A percentile compares a stretch with the other conserved stretches of the same genome.
phyloP scores from a whole-genome alignment of 257 asterid genomes.

The Capsicum chinense region DNA sequence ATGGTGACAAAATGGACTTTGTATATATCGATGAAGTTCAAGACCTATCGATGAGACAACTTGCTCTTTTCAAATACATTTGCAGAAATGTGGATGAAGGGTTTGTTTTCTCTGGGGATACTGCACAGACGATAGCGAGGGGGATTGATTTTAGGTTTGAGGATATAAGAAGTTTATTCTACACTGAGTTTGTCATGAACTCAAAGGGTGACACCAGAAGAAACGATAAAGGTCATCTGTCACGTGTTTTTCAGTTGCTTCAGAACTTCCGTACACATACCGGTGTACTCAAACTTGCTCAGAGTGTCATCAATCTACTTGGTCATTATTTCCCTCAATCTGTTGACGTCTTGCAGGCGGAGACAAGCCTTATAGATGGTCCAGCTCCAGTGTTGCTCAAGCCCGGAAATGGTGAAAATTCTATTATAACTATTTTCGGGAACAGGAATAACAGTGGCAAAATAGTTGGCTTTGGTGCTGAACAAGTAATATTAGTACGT shows the following conservation, averaged over 20 bases:
- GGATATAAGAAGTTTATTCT: conserved; percentile 65
- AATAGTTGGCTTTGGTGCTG: conserved; percentile 67
- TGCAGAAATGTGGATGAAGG: conserved; percentile 68
- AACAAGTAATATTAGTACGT: conserved; percentile 66
- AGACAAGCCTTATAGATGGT: conserved; percentile 61
- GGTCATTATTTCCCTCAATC: conserved; percentile 57
- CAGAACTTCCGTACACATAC: conserved; percentile 72
- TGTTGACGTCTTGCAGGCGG: conserved; percentile 56
- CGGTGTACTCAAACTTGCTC: conserved; percentile 64
- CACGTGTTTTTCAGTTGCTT: conserved; percentile 47
- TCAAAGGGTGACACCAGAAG: conserved; percentile 36
- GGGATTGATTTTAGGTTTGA: conserved; percentile 69
- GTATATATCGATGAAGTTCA: conserved; percentile 77
- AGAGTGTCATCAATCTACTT: conserved; percentile 61
- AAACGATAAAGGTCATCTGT: conserved; percentile 51
- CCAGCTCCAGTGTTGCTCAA: conserved; percentile 66
- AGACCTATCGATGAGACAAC: conserved; percentile 62
- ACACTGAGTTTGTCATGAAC: conserved; percentile 51
- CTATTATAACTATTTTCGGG: conserved; percentile 56
- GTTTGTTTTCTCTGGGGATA: conserved; percentile 66
- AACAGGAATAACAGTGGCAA: conserved; percentile 43
- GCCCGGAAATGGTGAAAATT: conserved; percentile 53
- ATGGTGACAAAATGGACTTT: conserved; percentile 69
- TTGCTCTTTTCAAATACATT: conserved; percentile 57
- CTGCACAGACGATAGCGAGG: conserved; percentile 72